Evolutionary conservation across 2,329 filamentous ascomycete genomes (phyloP).

Genomic region (Bipolaris gigantea): DNA sequence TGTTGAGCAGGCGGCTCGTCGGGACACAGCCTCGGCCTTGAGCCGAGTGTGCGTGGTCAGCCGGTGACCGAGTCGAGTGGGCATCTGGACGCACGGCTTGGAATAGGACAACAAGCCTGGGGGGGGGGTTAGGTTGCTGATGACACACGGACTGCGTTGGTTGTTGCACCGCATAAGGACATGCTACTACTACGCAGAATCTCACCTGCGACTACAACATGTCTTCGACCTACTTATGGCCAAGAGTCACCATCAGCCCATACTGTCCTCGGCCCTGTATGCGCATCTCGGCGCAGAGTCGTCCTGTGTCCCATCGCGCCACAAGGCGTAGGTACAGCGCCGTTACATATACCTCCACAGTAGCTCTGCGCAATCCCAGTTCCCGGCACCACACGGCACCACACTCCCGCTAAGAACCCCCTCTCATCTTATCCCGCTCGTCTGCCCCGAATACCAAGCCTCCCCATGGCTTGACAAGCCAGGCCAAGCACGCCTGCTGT

Average conservation of each 20-base stretch:
- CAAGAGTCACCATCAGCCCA: slow-evolving; percentile 3
- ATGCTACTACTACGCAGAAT: background rate
- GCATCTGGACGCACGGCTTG: background rate
- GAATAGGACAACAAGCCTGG: background rate
- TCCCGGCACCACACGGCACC: background rate
- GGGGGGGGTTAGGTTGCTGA: too few species aligned
- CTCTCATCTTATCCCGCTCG: background rate
- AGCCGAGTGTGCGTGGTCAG: slow-evolving; percentile 2
- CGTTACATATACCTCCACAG: slow-evolving; percentile 2
- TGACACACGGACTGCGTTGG: background rate
- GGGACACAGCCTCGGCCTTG: slow-evolving; percentile 7
- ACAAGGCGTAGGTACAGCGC: background rate
- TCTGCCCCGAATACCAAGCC: background rate
- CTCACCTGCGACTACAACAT: background rate
- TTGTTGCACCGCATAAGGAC: background rate
- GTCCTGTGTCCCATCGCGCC: background rate
- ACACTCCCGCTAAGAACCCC: background rate
- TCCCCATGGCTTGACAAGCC: background rate
- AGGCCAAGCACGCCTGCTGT: background rate
- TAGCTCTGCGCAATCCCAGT: background rate
- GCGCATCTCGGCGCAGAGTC: slow-evolving; percentile 6
- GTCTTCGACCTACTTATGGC: background rate
- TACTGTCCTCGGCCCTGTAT: slow-evolving; percentile 6
- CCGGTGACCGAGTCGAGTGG: slow-evolving; percentile 5
- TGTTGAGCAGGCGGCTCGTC: slow-evolving; percentile 14